phyloP scores from a whole-genome alignment of 345 rosid genomes.

The Arabidopsis thaliana region DNA sequence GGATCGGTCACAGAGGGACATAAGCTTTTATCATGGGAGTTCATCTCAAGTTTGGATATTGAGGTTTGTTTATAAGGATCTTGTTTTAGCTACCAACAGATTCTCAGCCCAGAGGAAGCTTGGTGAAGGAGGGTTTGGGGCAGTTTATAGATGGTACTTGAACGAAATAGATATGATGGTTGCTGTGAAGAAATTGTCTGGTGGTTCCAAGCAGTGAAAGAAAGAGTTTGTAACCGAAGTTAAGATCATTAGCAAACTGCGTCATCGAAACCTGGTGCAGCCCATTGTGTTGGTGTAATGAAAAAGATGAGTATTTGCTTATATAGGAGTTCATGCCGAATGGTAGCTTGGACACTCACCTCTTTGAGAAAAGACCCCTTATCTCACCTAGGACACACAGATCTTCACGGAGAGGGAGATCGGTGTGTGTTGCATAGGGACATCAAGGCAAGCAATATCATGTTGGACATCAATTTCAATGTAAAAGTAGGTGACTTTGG shows the following conservation, averaged over 20 bases:
- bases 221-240: conserved; percentile 54
- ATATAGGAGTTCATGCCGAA: conserved; percentile 52
- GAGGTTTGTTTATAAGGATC: conserved; percentile 45
- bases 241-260: conserved; percentile 47
- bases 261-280: conserved; percentile 53
- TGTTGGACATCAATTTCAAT: conserved; percentile 49
- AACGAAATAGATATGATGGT: conserved; percentile 37
- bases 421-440: conserved; percentile 53
- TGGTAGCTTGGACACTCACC: conserved; percentile 49
- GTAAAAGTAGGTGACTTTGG: conserved; percentile 55
- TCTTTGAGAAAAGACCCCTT: conserved; percentile 38
- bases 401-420: conserved; percentile 54
- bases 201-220: conserved; percentile 49
- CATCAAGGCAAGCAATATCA: conserved; percentile 50
- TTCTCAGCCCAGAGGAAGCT: conserved; percentile 49
- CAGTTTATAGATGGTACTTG: conserved; percentile 41
- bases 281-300: conserved; percentile 55
- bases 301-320: conserved; percentile 45
- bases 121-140: conserved; percentile 54
- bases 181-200: conserved; percentile 55
- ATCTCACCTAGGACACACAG: conserved; percentile 42
- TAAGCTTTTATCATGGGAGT: conserved; percentile 48
- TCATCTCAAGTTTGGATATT: conserved; percentile 43
- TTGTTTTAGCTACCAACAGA: conserved; percentile 46
- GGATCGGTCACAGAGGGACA: conserved; percentile 24